These are phyloP conservation scores for Osmozyma mogii DNA, from an alignment of 805 yeast genomes.

Conservation along the genomic window DNA sequence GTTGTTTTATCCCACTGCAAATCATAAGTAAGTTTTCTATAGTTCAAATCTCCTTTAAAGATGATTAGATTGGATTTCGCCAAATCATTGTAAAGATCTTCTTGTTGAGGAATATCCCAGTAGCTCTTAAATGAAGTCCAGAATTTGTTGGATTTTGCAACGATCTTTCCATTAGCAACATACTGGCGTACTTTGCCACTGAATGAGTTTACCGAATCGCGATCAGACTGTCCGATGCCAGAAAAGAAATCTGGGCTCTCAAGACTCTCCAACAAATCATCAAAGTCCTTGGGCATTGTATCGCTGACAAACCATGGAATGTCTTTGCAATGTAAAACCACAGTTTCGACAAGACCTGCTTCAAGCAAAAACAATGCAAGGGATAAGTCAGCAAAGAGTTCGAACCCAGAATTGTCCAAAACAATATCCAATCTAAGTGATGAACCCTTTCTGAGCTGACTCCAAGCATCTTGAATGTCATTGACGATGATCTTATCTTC, in stretches of 20 bases:
- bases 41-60: conserved; percentile 93
- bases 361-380: conserved; percentile 47
- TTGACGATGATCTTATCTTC: conserved; percentile 72
- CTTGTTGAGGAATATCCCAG: conserved; percentile 66
- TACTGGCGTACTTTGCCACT: conserved; percentile 16
- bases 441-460: conserved; percentile 23
- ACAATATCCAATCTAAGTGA: conserved; percentile 67
- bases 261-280: conserved; percentile 49
- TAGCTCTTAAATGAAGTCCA: conserved; percentile 82
- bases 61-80: conserved; percentile 61
- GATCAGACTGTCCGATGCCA: conserved; percentile 19
- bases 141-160: conserved; percentile 49
- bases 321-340: conserved; percentile 80
- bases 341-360: conserved; percentile 50
- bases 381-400: conserved; percentile 78
- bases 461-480: conserved; percentile 68
- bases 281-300: conserved; percentile 78
- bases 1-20: conserved; percentile 81
- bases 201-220: conserved; percentile 15
- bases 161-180: conserved; percentile 14
- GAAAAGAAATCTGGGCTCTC: conserved; percentile 44
- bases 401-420: conserved; percentile 92
- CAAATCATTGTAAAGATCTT: conserved; percentile 53
- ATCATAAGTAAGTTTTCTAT: conserved; percentile 90
- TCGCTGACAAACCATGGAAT: conserved; percentile 98